phyloP scores from a whole-genome alignment of 495 filamentous ascomycete species.

The Emericellopsis terricola region DNA sequence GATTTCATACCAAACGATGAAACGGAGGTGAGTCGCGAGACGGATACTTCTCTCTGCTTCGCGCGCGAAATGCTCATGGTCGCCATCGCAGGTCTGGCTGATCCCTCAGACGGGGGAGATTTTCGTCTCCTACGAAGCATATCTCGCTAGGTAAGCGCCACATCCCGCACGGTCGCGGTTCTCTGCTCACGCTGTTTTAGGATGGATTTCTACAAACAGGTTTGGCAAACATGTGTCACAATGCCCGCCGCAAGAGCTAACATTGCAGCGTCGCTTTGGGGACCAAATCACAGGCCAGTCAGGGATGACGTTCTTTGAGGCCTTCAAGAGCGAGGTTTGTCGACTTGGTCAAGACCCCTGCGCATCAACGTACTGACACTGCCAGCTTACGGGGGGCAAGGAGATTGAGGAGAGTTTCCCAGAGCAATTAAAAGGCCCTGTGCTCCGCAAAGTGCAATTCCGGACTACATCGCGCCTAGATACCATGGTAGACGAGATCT shows the following conservation, averaged over 20 bases:
- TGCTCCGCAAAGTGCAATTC: slow-evolving; percentile 81
- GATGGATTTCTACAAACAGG: slow-evolving; percentile 88
- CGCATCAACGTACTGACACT: neutral
- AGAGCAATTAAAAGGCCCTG: slow-evolving; percentile 76
- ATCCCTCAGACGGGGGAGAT: slow-evolving; percentile 82
- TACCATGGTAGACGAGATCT: slow-evolving; percentile 48
- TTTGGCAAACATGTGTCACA: slow-evolving; percentile 13
- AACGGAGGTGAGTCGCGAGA: slow-evolving; percentile 44
- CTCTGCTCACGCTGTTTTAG: slow-evolving; percentile 25
- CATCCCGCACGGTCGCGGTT: slow-evolving; percentile 1
- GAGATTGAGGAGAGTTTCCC: slow-evolving; percentile 87
- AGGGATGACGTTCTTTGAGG: slow-evolving; percentile 84
- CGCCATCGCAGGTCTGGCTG: slow-evolving; percentile 55
- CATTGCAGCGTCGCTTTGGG: slow-evolving; percentile 41
- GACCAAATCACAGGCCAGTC: slow-evolving; percentile 93
- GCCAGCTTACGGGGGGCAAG: slow-evolving; percentile 61
- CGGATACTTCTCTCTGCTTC: neutral
- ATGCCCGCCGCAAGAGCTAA: slow-evolving; percentile 4
- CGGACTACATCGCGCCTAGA: slow-evolving; percentile 82
- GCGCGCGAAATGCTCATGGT: neutral
- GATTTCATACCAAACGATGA: slow-evolving; percentile 64
- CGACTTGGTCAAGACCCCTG: slow-evolving; percentile 1
- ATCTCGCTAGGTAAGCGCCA: slow-evolving; percentile 50
- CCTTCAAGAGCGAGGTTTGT: slow-evolving; percentile 80
- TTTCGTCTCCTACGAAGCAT: slow-evolving; percentile 77